phyloP scores from a whole-genome alignment of 345 rosid species.

The Arabidopsis suecica region DNA sequence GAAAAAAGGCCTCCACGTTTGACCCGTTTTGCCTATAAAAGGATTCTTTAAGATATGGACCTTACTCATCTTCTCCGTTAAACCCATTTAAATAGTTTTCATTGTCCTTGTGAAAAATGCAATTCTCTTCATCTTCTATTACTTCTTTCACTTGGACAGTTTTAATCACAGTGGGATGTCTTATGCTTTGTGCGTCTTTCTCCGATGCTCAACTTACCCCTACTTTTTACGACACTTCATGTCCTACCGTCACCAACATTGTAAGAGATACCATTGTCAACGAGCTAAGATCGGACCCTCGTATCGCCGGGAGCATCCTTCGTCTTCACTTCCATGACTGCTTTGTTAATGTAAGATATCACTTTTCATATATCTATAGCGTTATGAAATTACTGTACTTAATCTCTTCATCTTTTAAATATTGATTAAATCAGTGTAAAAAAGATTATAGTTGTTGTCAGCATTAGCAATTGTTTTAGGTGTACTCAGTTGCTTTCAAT shows the following conservation, averaged over 20 bases:
- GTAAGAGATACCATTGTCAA: slow-evolving; percentile 52
- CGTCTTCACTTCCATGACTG: slow-evolving; percentile 75
- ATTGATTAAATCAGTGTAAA: not conserved
- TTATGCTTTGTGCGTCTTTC: slow-evolving; percentile 25
- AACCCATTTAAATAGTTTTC: not conserved
- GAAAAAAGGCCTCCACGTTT: slow-evolving; percentile 37
- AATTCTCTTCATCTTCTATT: slow-evolving; percentile 10
- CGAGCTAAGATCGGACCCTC: slow-evolving; percentile 50
- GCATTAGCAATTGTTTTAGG: not conserved
- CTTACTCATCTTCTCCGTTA: slow-evolving; percentile 22
- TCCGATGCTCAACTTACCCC: slow-evolving; percentile 53
- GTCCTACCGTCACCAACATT: slow-evolving; percentile 58
- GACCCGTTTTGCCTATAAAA: slow-evolving; percentile 39
- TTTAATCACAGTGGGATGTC: slow-evolving; percentile 41
- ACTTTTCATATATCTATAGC: not conserved
- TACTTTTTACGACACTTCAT: slow-evolving; percentile 53
- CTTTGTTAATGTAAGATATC: slow-evolving; percentile 55
- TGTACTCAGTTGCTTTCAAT: too few relatives aligned
- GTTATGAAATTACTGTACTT: not conserved
- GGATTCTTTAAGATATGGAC: slow-evolving; percentile 14
- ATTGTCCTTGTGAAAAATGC: slow-evolving; percentile 14
- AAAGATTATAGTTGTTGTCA: not conserved
- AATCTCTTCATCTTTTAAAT: not conserved
- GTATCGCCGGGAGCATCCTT: slow-evolving; percentile 64
- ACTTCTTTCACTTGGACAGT: slow-evolving; percentile 29